Evolutionary conservation across 345 rosid species (phyloP).

Genomic region (Limnanthes douglasii): DNA sequence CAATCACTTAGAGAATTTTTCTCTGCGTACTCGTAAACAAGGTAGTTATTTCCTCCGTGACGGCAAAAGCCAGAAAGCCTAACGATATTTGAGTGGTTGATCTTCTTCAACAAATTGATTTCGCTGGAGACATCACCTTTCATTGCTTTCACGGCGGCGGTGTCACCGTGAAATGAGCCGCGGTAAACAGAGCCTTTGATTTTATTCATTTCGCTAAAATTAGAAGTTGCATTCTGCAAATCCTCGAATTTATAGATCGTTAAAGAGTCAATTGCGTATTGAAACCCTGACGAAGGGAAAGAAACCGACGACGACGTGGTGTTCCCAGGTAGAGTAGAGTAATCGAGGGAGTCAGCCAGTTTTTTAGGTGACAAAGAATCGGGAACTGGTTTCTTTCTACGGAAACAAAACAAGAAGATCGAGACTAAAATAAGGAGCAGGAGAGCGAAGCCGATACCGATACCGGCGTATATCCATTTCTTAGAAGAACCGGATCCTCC

Average conservation of each 20-base stretch:
- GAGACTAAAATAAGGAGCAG: slow-evolving; percentile 17
- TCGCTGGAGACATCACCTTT: slow-evolving; percentile 67
- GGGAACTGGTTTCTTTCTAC: slow-evolving; percentile 6
- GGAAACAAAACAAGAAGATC: slow-evolving; percentile 19
- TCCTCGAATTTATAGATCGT: slow-evolving; percentile 49
- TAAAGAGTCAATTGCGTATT: slow-evolving; percentile 40
- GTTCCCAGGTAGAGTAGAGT: slow-evolving; percentile 12
- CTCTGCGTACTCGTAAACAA: slow-evolving; percentile 60
- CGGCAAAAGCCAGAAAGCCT: slow-evolving; percentile 83
- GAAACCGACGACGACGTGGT: slow-evolving; percentile 23
- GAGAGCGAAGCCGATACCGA: slow-evolving; percentile 34
- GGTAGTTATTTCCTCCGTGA: slow-evolving; percentile 59
- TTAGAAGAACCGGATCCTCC: slow-evolving; percentile 24
- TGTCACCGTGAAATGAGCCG: slow-evolving; percentile 54
- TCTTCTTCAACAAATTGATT: slow-evolving; percentile 66
- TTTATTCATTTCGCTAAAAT: slow-evolving; percentile 38
- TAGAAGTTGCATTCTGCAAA: slow-evolving; percentile 37
- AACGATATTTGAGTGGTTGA: slow-evolving; percentile 62
- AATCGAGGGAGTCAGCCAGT: slow-evolving; percentile 18
- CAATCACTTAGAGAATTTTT: slow-evolving; percentile 60
- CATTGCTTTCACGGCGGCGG: slow-evolving; percentile 68
- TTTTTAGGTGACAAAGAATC: slow-evolving; percentile 8
- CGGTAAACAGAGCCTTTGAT: slow-evolving; percentile 58
- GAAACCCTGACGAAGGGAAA: slow-evolving; percentile 26
- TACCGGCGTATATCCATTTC: slow-evolving; percentile 41